Percentiles rank a stretch among this genome's conserved stretches.
phyloP scores from a whole-genome alignment of 2,329 filamentous ascomycete species.

The Nemania sp. region DNA sequence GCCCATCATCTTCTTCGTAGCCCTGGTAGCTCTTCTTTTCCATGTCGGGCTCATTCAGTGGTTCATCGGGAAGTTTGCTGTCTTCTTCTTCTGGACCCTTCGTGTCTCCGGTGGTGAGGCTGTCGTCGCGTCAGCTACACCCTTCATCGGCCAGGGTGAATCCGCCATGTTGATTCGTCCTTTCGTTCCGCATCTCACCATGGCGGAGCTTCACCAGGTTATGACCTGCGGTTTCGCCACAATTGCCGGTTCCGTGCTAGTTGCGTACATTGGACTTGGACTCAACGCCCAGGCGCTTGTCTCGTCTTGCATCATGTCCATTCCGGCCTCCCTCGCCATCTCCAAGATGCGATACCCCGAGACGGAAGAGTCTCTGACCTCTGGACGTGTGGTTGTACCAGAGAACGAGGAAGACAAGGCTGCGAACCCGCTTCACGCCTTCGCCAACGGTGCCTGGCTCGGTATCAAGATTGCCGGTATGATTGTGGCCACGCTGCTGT shows the following conservation, averaged over 20 bases:
- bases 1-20: slow-evolving; percentile 94
- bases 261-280: slow-evolving; percentile 83
- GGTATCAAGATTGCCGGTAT: slow-evolving; percentile 77
- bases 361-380: slow-evolving; percentile 82
- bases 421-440: slow-evolving; percentile 79
- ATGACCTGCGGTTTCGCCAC: slow-evolving; percentile 94
- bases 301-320: slow-evolving; percentile 94
- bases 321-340: slow-evolving; percentile 85
- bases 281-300: slow-evolving; percentile 84
- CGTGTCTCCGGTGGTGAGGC: slow-evolving; percentile 88
- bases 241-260: slow-evolving; percentile 84
- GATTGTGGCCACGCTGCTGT: slow-evolving; percentile 72
- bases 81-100: slow-evolving; percentile 90
- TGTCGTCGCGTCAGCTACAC: slow-evolving; percentile 90
- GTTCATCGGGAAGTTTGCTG: slow-evolving; percentile 85
- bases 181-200: slow-evolving; percentile 82
- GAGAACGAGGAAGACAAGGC: slow-evolving; percentile 76
- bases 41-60: slow-evolving; percentile 83
- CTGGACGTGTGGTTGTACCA: slow-evolving; percentile 78
- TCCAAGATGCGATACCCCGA: slow-evolving; percentile 91
- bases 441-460: slow-evolving; percentile 74
- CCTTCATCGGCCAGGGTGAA: slow-evolving; percentile 93
- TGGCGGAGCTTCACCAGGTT: slow-evolving; percentile 87
- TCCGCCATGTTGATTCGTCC: slow-evolving; percentile 90
- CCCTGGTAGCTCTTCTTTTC: slow-evolving; percentile 85